phyloP scores from a whole-genome alignment of 192 early-diverging fungal genomes.

The Paraglomus occultum region DNA sequence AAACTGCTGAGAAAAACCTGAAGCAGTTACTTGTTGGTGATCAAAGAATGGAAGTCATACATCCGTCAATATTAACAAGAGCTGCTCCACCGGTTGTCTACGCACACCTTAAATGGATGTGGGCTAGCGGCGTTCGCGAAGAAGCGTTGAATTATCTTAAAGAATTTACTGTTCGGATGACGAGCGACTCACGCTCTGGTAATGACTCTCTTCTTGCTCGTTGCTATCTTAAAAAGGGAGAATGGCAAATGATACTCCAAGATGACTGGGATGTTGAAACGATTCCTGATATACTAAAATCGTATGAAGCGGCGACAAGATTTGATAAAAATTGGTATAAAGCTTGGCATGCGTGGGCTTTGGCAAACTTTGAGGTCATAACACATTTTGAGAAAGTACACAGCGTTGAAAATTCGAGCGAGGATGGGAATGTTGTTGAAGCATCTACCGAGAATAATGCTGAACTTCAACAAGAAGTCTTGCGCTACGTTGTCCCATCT shows the following conservation, averaged over 20 bases:
- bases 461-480: conserved; percentile 37
- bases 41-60: conserved; percentile 39
- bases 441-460: background rate
- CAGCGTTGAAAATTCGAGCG: conserved; percentile 35
- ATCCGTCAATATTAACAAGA: conserved; percentile 26
- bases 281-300: conserved; percentile 72
- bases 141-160: conserved; percentile 75
- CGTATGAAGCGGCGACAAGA: conserved; percentile 81
- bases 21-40: conserved; percentile 64
- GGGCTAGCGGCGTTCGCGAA: conserved; percentile 66
- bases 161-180: conserved; percentile 74
- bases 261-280: conserved; percentile 52
- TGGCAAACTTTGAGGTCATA: conserved; percentile 88
- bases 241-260: conserved; percentile 78
- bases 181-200: conserved; percentile 63
- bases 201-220: conserved; percentile 62
- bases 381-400: conserved; percentile 66
- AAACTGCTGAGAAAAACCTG: conserved; percentile 78
- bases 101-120: conserved; percentile 89
- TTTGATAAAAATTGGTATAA: conserved; percentile 93
- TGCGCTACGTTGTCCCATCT: conserved; percentile 81
- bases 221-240: conserved; percentile 92
- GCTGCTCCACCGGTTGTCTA: conserved; percentile 73
- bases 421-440: conserved; percentile 21
- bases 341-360: conserved; percentile 97